Evolutionary conservation across 306 rosid species (phyloP).

Genomic region (Sphenostylis stenocarpa): DNA sequence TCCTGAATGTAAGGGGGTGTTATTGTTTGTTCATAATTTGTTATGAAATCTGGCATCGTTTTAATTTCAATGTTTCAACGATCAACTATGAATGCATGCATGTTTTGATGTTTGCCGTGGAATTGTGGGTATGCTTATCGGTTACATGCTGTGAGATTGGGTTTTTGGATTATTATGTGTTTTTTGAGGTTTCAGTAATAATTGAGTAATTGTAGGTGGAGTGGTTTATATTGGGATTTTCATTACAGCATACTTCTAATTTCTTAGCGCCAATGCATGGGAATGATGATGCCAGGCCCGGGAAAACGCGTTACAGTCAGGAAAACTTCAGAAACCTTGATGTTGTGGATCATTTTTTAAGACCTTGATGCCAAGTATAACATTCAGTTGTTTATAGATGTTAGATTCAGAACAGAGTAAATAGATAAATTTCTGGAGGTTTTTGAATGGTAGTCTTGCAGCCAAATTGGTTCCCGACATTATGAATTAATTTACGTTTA

Average conservation of each 20-base stretch:
- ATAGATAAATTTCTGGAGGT: not conserved
- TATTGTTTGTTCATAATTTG: not conserved
- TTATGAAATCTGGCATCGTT: not conserved
- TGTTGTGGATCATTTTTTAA: no score
- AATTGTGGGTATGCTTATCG: not conserved
- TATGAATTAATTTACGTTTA: no score
- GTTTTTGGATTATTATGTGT: not conserved
- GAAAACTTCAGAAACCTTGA: no score
- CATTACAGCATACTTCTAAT: not conserved
- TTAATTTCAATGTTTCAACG: not conserved
- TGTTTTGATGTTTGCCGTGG: not conserved
- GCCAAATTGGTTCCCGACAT: not conserved
- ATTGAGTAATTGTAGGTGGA: not conserved
- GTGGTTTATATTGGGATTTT: not conserved
- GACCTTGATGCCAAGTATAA: no score
- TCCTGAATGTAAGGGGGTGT: conserved; percentile 72
- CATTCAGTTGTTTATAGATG: no score
- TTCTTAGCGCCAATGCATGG: conserved; percentile 1
- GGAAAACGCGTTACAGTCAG: no score
- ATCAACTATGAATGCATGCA: not conserved
- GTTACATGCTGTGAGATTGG: not conserved
- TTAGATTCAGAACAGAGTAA: not conserved
- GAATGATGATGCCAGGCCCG: not conserved
- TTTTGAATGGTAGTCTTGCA: not conserved
- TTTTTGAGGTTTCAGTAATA: not conserved